phyloP scores from a whole-genome alignment of 768 basidiomycete genomes.

The Boletus sensibilis region DNA sequence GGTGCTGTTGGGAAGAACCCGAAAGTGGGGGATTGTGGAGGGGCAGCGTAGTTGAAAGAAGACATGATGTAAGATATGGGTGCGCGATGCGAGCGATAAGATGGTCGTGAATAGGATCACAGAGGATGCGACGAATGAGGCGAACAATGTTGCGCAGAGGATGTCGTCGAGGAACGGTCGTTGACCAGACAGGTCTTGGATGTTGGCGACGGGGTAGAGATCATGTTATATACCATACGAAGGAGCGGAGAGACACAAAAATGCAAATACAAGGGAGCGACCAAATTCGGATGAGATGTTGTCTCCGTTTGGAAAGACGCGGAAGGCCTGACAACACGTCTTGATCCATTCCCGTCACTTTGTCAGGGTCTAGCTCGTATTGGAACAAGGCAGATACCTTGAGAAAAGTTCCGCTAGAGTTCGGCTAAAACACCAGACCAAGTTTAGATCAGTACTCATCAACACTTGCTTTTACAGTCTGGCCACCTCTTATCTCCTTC shows the following conservation, averaged over 20 bases:
- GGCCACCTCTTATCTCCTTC: background rate
- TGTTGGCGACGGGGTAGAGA: conserved; percentile 1
- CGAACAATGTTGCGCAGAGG: conserved; percentile 8
- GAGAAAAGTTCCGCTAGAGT: background rate
- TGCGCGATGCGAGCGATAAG: background rate
- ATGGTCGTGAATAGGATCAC: background rate
- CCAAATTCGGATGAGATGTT: conserved; percentile 19
- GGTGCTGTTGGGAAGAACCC: conserved; percentile 58
- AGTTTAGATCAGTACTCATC: too few species aligned
- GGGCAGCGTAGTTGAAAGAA: conserved; percentile 39
- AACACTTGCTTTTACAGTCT: background rate
- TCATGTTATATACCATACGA: conserved; percentile 27
- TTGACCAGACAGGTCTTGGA: conserved; percentile 6
- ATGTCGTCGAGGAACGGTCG: conserved; percentile 12
- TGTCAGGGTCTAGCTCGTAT: conserved; percentile 6
- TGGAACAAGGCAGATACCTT: conserved; percentile 17
- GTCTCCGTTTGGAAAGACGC: conserved; percentile 20
- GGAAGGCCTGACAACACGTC: background rate
- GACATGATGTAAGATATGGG: conserved; percentile 35
- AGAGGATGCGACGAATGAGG: background rate
- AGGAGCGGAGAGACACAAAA: background rate
- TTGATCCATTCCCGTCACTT: background rate
- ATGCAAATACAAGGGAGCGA: conserved; percentile 28
- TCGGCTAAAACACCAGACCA: background rate
- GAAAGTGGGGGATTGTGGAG: conserved; percentile 53